Evolutionary conservation across 345 rosid genomes (phyloP).

Genomic region (Eucalyptus pauciflora): DNA sequence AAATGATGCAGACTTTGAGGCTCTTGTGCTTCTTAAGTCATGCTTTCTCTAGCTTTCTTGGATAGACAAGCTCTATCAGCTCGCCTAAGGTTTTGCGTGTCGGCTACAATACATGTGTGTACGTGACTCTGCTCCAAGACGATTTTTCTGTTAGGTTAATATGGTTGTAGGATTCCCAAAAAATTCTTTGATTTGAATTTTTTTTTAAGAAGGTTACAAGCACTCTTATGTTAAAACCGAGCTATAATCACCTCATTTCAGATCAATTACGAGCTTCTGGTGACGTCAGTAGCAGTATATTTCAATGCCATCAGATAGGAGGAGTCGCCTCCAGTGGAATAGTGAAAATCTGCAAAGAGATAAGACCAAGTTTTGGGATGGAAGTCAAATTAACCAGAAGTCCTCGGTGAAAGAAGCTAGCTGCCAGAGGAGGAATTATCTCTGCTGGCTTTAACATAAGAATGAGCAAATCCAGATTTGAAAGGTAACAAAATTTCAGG

Average conservation of each 20-base stretch:
- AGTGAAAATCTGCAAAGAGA: background rate
- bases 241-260: background rate
- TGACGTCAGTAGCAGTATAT: background rate
- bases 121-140: background rate
- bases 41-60: background rate
- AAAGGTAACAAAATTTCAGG: background rate
- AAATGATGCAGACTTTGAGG: background rate
- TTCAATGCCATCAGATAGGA: background rate
- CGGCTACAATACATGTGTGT: background rate
- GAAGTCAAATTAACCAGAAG: background rate
- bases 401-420: background rate
- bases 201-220: background rate
- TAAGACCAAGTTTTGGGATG: background rate
- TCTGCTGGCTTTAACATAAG: background rate
- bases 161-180: background rate
- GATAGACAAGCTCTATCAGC: background rate
- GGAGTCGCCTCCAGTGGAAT: background rate
- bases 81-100: background rate
- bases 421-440: background rate
- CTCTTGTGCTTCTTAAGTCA: background rate
- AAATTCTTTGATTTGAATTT: background rate
- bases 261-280: background rate
- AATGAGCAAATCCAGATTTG: background rate
- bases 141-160: background rate
- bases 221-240: background rate